Conservation (phyloP, 23 red algal genomes). For the Gracilariopsis chorda region DNA sequence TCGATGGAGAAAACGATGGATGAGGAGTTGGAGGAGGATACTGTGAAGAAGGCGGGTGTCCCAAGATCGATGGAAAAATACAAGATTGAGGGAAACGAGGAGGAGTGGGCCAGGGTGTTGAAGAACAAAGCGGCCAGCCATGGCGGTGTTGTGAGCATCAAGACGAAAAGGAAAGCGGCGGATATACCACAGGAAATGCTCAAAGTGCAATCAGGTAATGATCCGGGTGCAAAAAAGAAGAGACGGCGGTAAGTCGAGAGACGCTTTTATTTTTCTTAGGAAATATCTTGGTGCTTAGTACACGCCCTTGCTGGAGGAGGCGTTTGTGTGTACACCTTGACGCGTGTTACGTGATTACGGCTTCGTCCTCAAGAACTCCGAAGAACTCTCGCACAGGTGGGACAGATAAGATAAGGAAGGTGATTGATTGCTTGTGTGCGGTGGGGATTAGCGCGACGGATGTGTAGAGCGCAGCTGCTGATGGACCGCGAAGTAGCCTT, state of each 20-base stretch:
- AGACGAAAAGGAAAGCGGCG: constrained; percentile 16
- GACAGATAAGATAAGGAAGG: too few relatives aligned
- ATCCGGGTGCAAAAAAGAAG: constrained; percentile 17
- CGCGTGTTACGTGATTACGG: too few relatives aligned
- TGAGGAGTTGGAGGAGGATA: constrained; percentile 8
- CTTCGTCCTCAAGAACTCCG: too few relatives aligned
- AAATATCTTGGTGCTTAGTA: too few relatives aligned
- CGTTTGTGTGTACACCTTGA: too few relatives aligned
- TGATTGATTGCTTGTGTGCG: too few relatives aligned
- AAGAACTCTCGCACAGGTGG: too few relatives aligned
- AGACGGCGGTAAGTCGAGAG: neutral
- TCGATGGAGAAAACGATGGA: neutral
- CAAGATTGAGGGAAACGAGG: constrained; percentile 41
- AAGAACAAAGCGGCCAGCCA: neutral
- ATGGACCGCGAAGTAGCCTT: too few relatives aligned
- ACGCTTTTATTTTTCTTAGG: too few relatives aligned
- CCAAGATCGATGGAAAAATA: neutral
- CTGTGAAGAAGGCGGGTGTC: neutral
- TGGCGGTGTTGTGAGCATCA: constrained; percentile 37
- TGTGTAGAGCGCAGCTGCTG: too few relatives aligned
- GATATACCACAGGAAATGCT: neutral
- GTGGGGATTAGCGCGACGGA: too few relatives aligned
- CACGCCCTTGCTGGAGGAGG: too few relatives aligned
- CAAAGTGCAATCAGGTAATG: neutral
- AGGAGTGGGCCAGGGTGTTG: constrained; percentile 16